Base-by-base conservation (phyloP, 2,329 filamentous ascomycete genomes). In the Aspergillus aculeatinus region DNA sequence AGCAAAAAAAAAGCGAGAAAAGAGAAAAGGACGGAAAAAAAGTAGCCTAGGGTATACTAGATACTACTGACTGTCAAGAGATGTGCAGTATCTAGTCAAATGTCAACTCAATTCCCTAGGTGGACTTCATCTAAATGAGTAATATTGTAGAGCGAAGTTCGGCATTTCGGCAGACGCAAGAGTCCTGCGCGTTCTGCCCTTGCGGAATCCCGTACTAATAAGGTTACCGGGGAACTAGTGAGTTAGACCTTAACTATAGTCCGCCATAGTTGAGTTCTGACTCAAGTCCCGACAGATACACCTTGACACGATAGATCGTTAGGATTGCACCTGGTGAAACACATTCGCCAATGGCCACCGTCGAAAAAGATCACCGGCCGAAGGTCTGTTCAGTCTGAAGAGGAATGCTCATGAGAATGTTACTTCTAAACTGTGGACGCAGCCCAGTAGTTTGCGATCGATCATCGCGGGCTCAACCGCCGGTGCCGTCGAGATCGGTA, bases 401-500 rank as follows among this genome's bases (percentile, higher is more conserved):
- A 19, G 16, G 16, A 12, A 4, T 39, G 23, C 27, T 25, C n/a
- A 27, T 33, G 31, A 54, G 55, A 7, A 53, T 51, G 51, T n/a
- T 31, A 51, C 31, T 51, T 53, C 68, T 72, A 60, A 35, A 71
- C 61, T 83, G 83, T 72, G 42, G 33, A 29, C 27, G 9, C 29
- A 88, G 78, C 91, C 93, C 51, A 96, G 90, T 72, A 86, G 90
- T 52, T 78, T 96, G 74, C 90, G 95, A 68, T 96, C 92, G 61
- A 91, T 98, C 69, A 82, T 98, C 69, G 95, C 95, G 58, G 95
- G 95, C 64, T 91, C 92, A 59, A 90, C 90, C n/a, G 95, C 94
- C 57, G 95, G 95, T 71, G 95, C 93, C 57, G 85, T 98, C 66
- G 94, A 99, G 80, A 98, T 98, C 76, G 87, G 90, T 93, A 81